Base-by-base conservation (phyloP, 164 flowering plant genomes). In the Protea cynaroides region DNA sequence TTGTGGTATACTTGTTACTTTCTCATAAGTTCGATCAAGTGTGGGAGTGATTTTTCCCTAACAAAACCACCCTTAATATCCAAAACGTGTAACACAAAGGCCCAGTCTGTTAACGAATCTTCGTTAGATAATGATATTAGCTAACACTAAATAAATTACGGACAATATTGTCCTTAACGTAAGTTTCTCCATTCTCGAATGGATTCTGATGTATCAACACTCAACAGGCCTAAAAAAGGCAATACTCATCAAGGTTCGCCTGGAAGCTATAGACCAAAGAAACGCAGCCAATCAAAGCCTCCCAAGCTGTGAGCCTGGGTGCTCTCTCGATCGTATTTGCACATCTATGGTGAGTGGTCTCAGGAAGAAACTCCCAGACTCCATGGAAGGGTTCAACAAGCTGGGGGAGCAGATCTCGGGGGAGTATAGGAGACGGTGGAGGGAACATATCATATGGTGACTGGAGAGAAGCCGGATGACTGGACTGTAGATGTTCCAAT, bases 291-390 rank as follows among this genome's bases (percentile, higher is more conserved):
- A 71, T 18, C 77, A 77, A 19, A 61, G 55, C 55, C 59, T 67
- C 1, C 80, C 80, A 0, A 75, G 74, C 1, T 77, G 77, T 24
- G 80, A 75, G 10, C 80, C 80, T 4, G 77, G 75, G 8, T 65
- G 72, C 63, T 77, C 80, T 8, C 46, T 77, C 14, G 80, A 77
- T 46, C 77, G 80, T 23, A 77, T 77, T 2, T 58, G 80, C 1
- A 74, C 75, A 7, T 77, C 80, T 1, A 34, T 77, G 11, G 73
- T 73, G 24, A 58, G 40, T 47, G 75, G 80, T 0, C 61, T 77
- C 2, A 56, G 77, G 1, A 73, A 77, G 53, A 77, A 77, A 18
- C 72, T 77, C 22, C 50, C 22, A 13, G 77, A 73, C 36, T 43
- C 66, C 11, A 73, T 74, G 75, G 75, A 77, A 19, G 59, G 44